Percentiles rank a stretch among this genome's conserved stretches.
Evolutionary conservation across 305 asterid genomes (phyloP).

Genomic region (Fraxinus dipetala): DNA sequence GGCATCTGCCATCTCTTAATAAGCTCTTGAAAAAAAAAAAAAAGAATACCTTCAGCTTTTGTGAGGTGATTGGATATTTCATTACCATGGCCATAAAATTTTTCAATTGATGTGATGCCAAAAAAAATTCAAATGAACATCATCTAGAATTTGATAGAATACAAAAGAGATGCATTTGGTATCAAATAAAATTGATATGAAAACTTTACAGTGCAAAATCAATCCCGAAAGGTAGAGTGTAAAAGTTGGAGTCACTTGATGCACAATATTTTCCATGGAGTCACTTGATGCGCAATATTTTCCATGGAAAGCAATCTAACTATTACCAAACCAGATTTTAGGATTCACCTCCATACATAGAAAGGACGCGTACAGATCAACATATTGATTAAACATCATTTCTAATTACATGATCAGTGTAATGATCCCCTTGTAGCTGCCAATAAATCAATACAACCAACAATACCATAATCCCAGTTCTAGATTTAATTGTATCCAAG

Average conservation of each 20-base stretch:
- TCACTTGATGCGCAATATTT: background rate
- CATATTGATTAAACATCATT: background rate
- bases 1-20: conserved; percentile 67
- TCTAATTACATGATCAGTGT: background rate
- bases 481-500: background rate
- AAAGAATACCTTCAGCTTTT: background rate
- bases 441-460: background rate
- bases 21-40: conserved; percentile 9
- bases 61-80: background rate
- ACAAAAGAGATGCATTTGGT: background rate
- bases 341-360: background rate
- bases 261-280: too few species aligned
- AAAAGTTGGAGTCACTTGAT: background rate
- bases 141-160: background rate
- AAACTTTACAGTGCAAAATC: background rate
- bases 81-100: background rate
- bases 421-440: background rate
- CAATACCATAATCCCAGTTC: background rate
- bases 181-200: background rate
- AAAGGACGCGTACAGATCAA: background rate
- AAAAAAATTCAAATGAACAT: background rate
- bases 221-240: background rate
- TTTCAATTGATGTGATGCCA: background rate
- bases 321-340: background rate
- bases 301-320: background rate